Evolutionary conservation across 495 filamentous ascomycete genomes (phyloP).

Genomic region (Neurospora africana): DNA sequence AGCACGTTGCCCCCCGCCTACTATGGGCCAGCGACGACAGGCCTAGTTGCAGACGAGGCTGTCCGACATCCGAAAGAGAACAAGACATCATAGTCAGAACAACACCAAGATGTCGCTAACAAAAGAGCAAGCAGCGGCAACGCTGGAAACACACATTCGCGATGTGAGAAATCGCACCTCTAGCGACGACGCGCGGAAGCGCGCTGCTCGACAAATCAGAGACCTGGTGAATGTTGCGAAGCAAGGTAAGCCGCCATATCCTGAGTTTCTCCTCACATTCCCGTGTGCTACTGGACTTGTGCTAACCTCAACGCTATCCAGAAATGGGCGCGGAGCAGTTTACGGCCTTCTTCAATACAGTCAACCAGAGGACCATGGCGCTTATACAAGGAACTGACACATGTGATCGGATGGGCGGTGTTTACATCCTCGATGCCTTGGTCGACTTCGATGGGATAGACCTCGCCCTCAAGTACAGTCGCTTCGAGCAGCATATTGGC

Average conservation of each 20-base stretch:
- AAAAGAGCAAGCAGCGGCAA: constrained; percentile 18
- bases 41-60: constrained; percentile 17
- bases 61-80: constrained; percentile 5
- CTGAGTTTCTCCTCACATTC: not conserved
- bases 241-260: constrained; percentile 19
- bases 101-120: constrained; percentile 20
- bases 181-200: constrained; percentile 30
- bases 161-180: constrained; percentile 21
- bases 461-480: constrained; percentile 82
- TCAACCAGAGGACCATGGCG: constrained; percentile 63
- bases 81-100: not conserved
- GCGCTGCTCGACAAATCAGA: constrained; percentile 30
- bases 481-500: constrained; percentile 84
- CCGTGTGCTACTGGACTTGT: not conserved
- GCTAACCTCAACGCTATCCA: constrained; percentile 19
- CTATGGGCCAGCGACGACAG: constrained; percentile 22
- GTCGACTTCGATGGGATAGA: constrained; percentile 96
- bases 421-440: constrained; percentile 81
- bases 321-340: constrained; percentile 73
- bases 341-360: constrained; percentile 62
- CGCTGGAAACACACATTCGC: constrained; percentile 23
- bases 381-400: constrained; percentile 77
- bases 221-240: constrained; percentile 30
- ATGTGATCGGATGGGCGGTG: constrained; percentile 78
- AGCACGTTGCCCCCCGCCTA: constrained; percentile 4